phyloP scores from a whole-genome alignment of 345 rosid genomes.

The Angophora floribunda region DNA sequence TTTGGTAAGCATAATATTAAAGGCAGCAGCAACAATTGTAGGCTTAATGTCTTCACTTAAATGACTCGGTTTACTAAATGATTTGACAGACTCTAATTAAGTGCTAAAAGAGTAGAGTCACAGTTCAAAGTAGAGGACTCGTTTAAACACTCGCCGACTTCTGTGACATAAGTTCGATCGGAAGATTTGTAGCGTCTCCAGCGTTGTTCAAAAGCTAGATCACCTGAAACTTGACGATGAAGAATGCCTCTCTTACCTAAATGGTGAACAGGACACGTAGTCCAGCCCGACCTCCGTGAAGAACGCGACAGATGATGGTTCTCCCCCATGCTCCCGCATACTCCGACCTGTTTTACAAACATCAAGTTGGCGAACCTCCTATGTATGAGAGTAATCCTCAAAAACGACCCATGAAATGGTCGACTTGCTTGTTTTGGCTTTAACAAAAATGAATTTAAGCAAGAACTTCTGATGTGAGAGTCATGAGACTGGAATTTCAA shows the following conservation, averaged over 20 bases:
- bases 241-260: conserved; percentile 36
- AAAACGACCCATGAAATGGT: background rate
- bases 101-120: background rate
- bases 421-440: background rate
- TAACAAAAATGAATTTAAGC: background rate
- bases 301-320: conserved; percentile 88
- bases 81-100: background rate
- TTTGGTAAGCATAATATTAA: background rate
- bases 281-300: conserved; percentile 85
- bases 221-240: background rate
- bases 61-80: background rate
- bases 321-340: conserved; percentile 98
- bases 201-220: background rate
- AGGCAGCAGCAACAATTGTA: background rate
- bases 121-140: background rate
- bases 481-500: background rate
- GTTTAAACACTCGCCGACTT: background rate
- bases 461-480: background rate
- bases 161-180: background rate
- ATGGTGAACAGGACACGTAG: conserved; percentile 95
- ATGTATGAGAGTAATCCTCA: background rate
- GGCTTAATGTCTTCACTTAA: too few relatives aligned
- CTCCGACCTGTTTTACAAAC: conserved; percentile 46
- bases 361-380: background rate
- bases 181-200: background rate